These are phyloP conservation scores for Cordia subcordata DNA, from an alignment of 257 asterid species.

Conservation along the genomic window DNA sequence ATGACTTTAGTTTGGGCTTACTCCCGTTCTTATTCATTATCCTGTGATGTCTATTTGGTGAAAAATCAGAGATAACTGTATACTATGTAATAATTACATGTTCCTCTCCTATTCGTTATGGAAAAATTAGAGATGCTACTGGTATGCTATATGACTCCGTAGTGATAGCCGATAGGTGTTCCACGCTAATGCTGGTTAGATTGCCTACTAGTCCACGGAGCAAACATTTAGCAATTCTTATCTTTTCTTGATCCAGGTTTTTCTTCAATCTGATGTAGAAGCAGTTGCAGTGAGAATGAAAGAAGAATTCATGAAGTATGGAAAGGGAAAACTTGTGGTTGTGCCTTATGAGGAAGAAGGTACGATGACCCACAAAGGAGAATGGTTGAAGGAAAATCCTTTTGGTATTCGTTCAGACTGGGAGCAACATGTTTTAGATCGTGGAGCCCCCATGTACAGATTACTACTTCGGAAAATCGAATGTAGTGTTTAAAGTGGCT, in stretches of 20 bases:
- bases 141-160: neutral
- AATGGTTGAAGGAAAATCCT: slow-evolving; percentile 75
- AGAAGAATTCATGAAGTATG: slow-evolving; percentile 49
- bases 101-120: too few relatives aligned
- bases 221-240: neutral
- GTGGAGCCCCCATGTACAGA: slow-evolving; percentile 83
- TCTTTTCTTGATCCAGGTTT: slow-evolving; percentile 44
- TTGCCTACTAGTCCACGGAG: too few relatives aligned
- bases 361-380: slow-evolving; percentile 13
- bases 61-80: too few relatives aligned
- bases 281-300: slow-evolving; percentile 72
- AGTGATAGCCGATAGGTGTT: too few relatives aligned
- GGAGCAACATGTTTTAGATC: slow-evolving; percentile 77
- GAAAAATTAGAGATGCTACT: neutral
- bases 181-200: neutral
- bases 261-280: slow-evolving; percentile 89
- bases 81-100: too few relatives aligned
- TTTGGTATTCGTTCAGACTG: slow-evolving; percentile 85
- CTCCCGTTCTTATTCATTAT: too few relatives aligned
- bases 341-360: slow-evolving; percentile 19
- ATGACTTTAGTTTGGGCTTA: too few relatives aligned
- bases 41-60: too few relatives aligned
- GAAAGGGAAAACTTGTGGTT: slow-evolving; percentile 57
- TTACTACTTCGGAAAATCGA: slow-evolving; percentile 48
- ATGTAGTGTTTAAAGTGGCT: slow-evolving; percentile 14